Evolutionary conservation across 2,329 filamentous ascomycete genomes (phyloP).

Genomic region (Pseudocercospora fijiensis): DNA sequence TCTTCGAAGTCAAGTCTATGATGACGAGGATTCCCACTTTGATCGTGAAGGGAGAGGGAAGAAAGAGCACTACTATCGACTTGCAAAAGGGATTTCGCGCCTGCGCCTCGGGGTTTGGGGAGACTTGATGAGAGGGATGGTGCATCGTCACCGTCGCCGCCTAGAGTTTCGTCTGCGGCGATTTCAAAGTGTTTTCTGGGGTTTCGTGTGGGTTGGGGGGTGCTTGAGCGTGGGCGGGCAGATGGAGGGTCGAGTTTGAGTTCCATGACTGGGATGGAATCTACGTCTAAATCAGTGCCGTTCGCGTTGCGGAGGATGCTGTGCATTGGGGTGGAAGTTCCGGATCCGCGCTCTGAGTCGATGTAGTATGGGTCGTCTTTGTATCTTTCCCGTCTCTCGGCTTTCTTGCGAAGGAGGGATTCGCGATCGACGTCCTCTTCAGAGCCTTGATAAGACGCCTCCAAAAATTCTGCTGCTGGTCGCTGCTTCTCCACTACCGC

Average conservation of each 20-base stretch:
- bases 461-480: conserved; percentile 47
- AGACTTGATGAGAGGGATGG: conserved; percentile 21
- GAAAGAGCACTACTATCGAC: conserved; percentile 84
- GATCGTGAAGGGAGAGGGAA: conserved; percentile 68
- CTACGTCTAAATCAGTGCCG: conserved; percentile 79
- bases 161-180: conserved; percentile 50
- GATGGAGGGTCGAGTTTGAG: conserved; percentile 63
- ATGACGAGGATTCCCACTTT: conserved; percentile 30
- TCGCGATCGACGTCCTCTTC: conserved; percentile 65
- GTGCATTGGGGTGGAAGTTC: conserved; percentile 73
- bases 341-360: conserved; percentile 49
- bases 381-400: conserved; percentile 77
- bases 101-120: conserved; percentile 34
- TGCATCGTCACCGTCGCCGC: conserved; percentile 38
- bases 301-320: conserved; percentile 68
- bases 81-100: conserved; percentile 69
- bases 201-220: conserved; percentile 28
- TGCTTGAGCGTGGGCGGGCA: conserved; percentile 13
- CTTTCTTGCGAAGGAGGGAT: conserved; percentile 69
- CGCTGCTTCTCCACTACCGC: conserved; percentile 23
- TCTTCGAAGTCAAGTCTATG: conserved; percentile 65
- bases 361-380: conserved; percentile 97
- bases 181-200: conserved; percentile 46
- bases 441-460: conserved; percentile 49
- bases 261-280: conserved; percentile 94